These are phyloP conservation scores for Claviceps purpurea DNA, from an alignment of 2,329 filamentous ascomycete species.

Conservation along the genomic window DNA sequence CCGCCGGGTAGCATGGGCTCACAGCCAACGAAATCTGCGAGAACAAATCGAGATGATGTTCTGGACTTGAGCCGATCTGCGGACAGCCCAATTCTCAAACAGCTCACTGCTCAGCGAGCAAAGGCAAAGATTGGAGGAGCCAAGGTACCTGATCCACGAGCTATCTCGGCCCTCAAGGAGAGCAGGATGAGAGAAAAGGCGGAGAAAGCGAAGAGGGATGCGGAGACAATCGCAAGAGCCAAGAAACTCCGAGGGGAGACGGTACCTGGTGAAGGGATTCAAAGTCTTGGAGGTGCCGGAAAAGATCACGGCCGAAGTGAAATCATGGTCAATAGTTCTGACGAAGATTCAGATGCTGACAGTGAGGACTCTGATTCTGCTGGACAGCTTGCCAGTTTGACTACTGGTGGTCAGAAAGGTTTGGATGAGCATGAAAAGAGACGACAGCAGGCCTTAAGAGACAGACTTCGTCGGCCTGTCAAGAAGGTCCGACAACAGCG, in stretches of 20 bases:
- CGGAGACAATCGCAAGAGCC: conserved; percentile 56
- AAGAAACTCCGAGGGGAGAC: conserved; percentile 31
- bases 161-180: conserved; percentile 43
- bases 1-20: conserved; percentile 13
- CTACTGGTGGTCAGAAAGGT: conserved; percentile 32
- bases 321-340: conserved; percentile 80
- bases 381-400: conserved; percentile 32
- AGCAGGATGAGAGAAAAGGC: conserved; percentile 63
- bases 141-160: conserved; percentile 22
- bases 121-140: conserved; percentile 15
- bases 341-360: conserved; percentile 59
- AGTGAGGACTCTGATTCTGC: conserved; percentile 45
- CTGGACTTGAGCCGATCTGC: conserved; percentile 32
- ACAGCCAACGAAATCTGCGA: conserved; percentile 12
- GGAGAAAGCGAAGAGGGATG: conserved; percentile 59
- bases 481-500: conserved; percentile 72
- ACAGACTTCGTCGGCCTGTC: conserved; percentile 55
- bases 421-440: conserved; percentile 33
- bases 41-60: conserved; percentile 33
- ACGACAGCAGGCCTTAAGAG: conserved; percentile 33
- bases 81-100: conserved; percentile 33
- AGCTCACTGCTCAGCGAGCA: conserved; percentile 26
- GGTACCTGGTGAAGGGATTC: conserved; percentile 54
- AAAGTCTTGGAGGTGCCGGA: conserved; percentile 56
- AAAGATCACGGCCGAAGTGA: conserved; percentile 75